phyloP scores from a whole-genome alignment of 768 basidiomycete genomes.

The Phanerochaete sordida region DNA sequence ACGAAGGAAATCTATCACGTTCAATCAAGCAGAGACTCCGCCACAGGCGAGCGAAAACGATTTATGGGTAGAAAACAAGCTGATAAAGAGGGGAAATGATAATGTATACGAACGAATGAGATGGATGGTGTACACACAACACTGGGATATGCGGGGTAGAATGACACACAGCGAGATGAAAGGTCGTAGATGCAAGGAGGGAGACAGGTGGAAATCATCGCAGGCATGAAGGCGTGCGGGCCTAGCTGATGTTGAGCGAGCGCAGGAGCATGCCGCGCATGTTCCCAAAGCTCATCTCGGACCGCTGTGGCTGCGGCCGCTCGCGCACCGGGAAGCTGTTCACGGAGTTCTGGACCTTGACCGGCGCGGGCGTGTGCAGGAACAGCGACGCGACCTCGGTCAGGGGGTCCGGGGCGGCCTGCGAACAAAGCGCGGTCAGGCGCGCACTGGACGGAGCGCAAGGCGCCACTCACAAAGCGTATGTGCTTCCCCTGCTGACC shows the following conservation, averaged over 20 bases:
- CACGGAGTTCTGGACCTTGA: neutral
- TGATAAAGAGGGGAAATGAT: neutral
- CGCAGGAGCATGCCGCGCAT: constrained; percentile 8
- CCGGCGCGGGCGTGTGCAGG: constrained; percentile 2
- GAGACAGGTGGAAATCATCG: neutral
- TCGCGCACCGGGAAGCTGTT: constrained; percentile 4
- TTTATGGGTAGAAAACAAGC: neutral
- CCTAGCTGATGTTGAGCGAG: constrained; percentile 8
- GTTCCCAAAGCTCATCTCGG: neutral
- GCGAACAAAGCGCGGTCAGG: neutral
- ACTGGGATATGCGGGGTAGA: neutral
- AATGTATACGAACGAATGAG: neutral
- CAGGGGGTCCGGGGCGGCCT: neutral
- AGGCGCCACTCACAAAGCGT: neutral
- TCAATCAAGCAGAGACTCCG: neutral
- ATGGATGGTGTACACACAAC: neutral
- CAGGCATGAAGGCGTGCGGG: neutral
- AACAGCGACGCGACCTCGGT: constrained; percentile 9
- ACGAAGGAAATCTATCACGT: neutral
- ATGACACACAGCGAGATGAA: neutral
- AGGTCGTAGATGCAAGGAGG: neutral
- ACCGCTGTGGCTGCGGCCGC: constrained; percentile 1
- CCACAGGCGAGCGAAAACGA: neutral
- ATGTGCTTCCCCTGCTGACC: neutral
- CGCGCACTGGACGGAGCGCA: neutral